These are phyloP conservation scores for Ogataea thermomethanolica DNA, from an alignment of 805 yeast species.

Conservation along the genomic window DNA sequence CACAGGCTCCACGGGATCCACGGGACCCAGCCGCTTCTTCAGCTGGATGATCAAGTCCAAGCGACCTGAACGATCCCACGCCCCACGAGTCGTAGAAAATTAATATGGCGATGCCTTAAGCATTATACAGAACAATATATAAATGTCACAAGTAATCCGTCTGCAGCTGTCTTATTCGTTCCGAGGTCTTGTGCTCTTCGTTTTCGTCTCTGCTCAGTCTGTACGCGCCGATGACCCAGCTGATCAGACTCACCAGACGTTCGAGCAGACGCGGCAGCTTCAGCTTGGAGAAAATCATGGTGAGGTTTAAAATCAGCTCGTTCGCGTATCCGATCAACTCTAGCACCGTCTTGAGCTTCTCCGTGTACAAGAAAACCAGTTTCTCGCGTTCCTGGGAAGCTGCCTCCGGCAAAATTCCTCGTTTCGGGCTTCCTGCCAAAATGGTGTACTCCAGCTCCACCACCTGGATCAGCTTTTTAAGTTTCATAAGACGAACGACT, in stretches of 20 bases:
- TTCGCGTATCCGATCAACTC: conserved; percentile 31
- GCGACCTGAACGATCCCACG: conserved; percentile 4
- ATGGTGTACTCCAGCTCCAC: conserved; percentile 25
- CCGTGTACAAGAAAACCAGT: conserved; percentile 23
- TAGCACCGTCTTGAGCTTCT: conserved; percentile 23
- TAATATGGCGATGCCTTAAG: conserved; percentile 5
- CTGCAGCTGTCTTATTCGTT: conserved; percentile 5
- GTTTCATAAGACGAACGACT: conserved; percentile 18
- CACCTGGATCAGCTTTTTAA: conserved; percentile 22
- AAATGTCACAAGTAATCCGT: conserved; percentile 5
- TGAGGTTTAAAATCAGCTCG: conserved; percentile 30
- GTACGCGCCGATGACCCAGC: conserved; percentile 31
- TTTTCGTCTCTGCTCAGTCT: conserved; percentile 28
- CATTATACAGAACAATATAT: conserved; percentile 7
- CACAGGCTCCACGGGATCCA: neutral
- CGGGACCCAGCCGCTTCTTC: conserved; percentile 8
- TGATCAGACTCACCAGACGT: conserved; percentile 23
- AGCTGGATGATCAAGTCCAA: conserved; percentile 20
- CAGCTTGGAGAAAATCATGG: conserved; percentile 21
- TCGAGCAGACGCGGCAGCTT: conserved; percentile 22
- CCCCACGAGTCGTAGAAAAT: neutral
- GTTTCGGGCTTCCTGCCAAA: conserved; percentile 6
- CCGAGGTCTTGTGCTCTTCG: conserved; percentile 17
- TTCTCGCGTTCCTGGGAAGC: conserved; percentile 14
- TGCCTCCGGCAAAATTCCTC: neutral